Evolutionary conservation across 164 flowering plant genomes (phyloP).

Genomic region (Tetracentron sinense): DNA sequence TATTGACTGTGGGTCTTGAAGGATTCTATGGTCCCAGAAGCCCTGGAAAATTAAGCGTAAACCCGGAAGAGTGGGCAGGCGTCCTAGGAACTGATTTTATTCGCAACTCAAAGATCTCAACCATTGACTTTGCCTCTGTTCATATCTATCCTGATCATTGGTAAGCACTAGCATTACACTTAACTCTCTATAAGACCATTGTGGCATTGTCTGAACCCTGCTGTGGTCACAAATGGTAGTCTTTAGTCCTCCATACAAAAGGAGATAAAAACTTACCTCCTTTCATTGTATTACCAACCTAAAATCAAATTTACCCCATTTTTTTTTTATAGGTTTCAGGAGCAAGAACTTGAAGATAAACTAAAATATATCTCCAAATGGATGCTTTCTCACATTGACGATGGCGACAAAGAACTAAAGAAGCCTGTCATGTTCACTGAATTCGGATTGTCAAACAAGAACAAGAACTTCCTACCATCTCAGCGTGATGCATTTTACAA

Average conservation of each 20-base stretch:
- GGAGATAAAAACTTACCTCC: neutral
- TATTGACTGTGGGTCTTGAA: constrained; percentile 78
- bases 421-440: constrained; percentile 84
- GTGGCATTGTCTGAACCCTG: neutral
- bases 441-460: constrained; percentile 61
- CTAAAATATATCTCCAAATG: constrained; percentile 57
- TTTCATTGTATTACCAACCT: neutral
- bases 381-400: constrained; percentile 77
- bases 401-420: constrained; percentile 65
- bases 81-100: constrained; percentile 76
- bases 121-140: constrained; percentile 83
- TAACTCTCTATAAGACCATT: neutral
- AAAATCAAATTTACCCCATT: neutral
- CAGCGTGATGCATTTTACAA: constrained; percentile 59
- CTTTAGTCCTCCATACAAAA: neutral
- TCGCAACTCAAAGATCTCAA: constrained; percentile 51
- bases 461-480: constrained; percentile 47
- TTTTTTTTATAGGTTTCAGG: constrained; percentile 41
- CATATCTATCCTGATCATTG: constrained; percentile 90
- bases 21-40: constrained; percentile 82
- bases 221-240: too few relatives aligned
- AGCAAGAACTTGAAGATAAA: constrained; percentile 43
- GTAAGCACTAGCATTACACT: constrained; percentile 31
- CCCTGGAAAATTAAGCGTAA: constrained; percentile 51
- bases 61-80: constrained; percentile 78